Percentiles rank a stretch among this genome's conserved stretches.
Evolutionary conservation across 805 yeast species (phyloP).

Genomic region (Metschnikowia colocasiae): DNA sequence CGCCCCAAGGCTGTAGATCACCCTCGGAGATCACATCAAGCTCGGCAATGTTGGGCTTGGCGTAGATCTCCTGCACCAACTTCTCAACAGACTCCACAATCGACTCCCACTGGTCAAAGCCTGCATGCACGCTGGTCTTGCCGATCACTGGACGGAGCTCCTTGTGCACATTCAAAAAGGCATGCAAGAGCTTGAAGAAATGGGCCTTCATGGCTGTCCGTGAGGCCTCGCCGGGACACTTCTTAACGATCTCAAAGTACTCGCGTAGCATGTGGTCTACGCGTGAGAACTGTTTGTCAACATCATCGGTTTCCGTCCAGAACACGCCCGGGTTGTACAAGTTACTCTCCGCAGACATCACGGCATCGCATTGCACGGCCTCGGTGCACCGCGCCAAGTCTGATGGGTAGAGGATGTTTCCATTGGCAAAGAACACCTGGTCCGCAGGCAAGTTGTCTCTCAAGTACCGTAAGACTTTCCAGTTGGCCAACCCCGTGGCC

Average conservation of each 20-base stretch:
- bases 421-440: constrained; percentile 90
- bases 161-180: constrained; percentile 72
- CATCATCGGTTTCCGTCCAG: constrained; percentile 49
- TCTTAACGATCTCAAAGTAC: constrained; percentile 77
- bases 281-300: constrained; percentile 72
- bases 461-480: constrained; percentile 72
- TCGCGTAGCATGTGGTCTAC: constrained; percentile 81
- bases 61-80: constrained; percentile 55
- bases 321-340: constrained; percentile 91
- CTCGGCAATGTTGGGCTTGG: constrained; percentile 47
- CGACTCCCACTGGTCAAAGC: constrained; percentile 41
- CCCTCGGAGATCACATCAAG: constrained; percentile 57
- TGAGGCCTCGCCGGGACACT: constrained; percentile 65
- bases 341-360: constrained; percentile 97
- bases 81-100: constrained; percentile 64
- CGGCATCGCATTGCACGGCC: constrained; percentile 74
- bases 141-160: constrained; percentile 78
- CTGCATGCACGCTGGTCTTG: constrained; percentile 37
- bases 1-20: constrained; percentile 67
- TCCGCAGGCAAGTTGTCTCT: constrained; percentile 73
- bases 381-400: constrained; percentile 70
- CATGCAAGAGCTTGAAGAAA: constrained; percentile 78
- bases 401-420: constrained; percentile 86
- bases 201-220: constrained; percentile 86
- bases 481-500: constrained; percentile 90